Conservation (phyloP, 352 stramenopile genomes). For the Phytophthora capsici region DNA sequence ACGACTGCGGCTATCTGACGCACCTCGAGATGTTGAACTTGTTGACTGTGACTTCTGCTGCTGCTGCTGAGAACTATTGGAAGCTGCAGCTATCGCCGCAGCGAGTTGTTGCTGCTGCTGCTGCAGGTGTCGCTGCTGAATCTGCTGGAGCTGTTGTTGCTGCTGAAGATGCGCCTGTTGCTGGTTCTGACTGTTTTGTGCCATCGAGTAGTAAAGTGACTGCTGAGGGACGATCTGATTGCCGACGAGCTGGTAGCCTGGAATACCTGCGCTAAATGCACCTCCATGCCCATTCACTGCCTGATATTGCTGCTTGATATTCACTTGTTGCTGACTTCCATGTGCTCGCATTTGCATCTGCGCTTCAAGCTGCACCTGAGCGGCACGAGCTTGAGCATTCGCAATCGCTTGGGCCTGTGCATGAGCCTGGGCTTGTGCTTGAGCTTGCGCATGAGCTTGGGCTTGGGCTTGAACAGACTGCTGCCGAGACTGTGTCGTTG, state of each 20-base stretch:
- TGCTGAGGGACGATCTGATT: constrained; percentile 71
- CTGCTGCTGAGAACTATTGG: constrained; percentile 41
- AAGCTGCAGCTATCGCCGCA: constrained; percentile 43
- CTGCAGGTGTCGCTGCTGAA: constrained; percentile 40
- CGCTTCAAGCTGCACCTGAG: constrained; percentile 54
- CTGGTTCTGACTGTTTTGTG: constrained; percentile 46
- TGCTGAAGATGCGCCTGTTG: constrained; percentile 57
- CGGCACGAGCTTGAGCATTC: constrained; percentile 54
- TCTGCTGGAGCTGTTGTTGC: constrained; percentile 37
- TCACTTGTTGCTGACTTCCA: constrained; percentile 44
- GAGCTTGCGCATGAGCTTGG: constrained; percentile 41
- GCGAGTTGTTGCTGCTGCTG: constrained; percentile 56
- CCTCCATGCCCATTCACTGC: constrained; percentile 50
- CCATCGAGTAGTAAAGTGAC: constrained; percentile 62
- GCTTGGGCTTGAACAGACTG: constrained; percentile 50
- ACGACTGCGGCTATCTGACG: constrained; percentile 26
- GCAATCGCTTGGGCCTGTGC: constrained; percentile 62
- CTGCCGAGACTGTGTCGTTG: constrained; percentile 39
- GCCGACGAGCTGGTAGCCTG: constrained; percentile 68
- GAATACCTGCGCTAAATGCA: constrained; percentile 54
- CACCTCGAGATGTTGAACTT: constrained; percentile 36
- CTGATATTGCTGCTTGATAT: constrained; percentile 73
- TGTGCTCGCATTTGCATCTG: constrained; percentile 49
- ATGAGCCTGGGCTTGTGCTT: constrained; percentile 44
- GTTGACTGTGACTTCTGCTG: constrained; percentile 37